Conservation (phyloP, 2,329 filamentous ascomycete genomes). For the Ophiostoma quercus region DNA sequence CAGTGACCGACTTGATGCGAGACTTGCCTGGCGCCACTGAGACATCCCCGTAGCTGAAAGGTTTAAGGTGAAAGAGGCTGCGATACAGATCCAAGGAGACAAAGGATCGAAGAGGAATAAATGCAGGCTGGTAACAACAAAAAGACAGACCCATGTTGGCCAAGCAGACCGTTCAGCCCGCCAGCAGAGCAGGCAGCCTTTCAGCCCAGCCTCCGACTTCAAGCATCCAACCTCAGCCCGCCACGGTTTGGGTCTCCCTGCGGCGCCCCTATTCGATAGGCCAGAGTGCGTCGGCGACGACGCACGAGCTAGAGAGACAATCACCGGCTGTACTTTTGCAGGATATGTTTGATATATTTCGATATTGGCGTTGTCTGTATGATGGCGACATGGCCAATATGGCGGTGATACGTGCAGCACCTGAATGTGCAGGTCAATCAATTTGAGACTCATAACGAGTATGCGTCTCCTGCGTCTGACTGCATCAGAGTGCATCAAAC, state of each 20-base stretch:
- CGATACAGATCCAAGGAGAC: background rate
- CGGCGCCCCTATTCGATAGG: background rate
- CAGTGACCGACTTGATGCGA: background rate
- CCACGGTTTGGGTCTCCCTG: background rate
- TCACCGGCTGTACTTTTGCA: conserved; percentile 5
- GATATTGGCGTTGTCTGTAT: background rate
- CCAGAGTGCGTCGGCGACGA: background rate
- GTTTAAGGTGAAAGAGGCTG: background rate
- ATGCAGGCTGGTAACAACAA: background rate
- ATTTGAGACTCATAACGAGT: background rate
- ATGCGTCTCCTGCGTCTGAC: background rate
- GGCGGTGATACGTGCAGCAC: background rate
- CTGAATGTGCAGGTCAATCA: background rate
- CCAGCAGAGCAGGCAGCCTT: background rate
- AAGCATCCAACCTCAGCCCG: background rate
- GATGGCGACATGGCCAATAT: background rate
- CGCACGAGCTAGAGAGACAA: background rate
- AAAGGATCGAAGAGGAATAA: background rate
- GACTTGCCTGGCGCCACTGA: background rate
- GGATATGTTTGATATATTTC: background rate
- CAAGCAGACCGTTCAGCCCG: background rate
- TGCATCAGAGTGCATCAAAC: background rate
- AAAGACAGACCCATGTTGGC: background rate
- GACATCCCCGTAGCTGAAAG: background rate
- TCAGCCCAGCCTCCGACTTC: background rate